Evolutionary conservation across 1,139 yeast genomes (phyloP), one percentile per base, ranked within the genome.

Genomic region (Geotrichum phurueaensis): DNA sequence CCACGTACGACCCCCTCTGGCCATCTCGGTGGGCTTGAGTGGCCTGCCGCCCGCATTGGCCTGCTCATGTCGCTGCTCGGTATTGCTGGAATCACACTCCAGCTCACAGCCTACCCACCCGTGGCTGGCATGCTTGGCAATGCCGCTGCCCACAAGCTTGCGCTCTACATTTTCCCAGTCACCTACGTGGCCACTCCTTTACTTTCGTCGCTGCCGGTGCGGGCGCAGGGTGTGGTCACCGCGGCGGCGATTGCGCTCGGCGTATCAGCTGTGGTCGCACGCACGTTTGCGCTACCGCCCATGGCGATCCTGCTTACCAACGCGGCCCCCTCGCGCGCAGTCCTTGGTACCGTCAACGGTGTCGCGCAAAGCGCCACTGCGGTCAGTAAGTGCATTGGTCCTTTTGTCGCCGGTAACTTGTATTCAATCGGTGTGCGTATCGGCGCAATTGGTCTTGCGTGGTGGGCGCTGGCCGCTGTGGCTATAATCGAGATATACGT

Each of bases 371-470:
- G 69, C 13, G 75, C 80, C 53, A 75, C 80, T 25, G 77, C 86
- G 0, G 73, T 81, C 39, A 84, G 87, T 0, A 71, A 87, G 64
- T 83, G 80, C 61, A 57, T 82, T 1, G 87, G 85, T 1, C 89
- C 89, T 0, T 71, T 84, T 39, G 51, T 77, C 1, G 81, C 85
- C 79, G 89, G 89, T 3, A 65, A 58, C 73, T 69, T 64, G 65
- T 84, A 62, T 79, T 84, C 80, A 70, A 82, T 22, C 70, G 78
- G 72, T 71, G 78, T 61, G 77, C 80, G 65, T 68, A 65, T 50
- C 27, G 75, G 76, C 3, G 69, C 78, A 58, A 81, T 81, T 1
- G 81, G 82, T 68, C 65, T 83, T 4, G 79, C 85, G 0, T 84
- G 87, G 86, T 78, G 81, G 59, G 57, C 72, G 2, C 68, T 83